Evolutionary conservation across 2,329 filamentous ascomycete genomes (phyloP).

Genomic region (Mycogone perniciosa): DNA sequence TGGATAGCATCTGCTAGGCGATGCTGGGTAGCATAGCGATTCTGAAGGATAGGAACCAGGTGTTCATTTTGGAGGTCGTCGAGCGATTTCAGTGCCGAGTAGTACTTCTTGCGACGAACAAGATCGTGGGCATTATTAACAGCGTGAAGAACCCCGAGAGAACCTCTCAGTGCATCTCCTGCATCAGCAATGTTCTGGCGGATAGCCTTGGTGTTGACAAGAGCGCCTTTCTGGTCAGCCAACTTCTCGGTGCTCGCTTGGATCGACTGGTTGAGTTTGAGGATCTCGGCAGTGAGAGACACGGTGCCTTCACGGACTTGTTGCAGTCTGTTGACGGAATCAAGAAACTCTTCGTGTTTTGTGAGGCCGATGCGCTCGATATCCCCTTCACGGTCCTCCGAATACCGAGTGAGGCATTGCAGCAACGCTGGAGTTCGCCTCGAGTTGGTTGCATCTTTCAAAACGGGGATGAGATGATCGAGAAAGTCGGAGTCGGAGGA

Average conservation of each 20-base stretch:
- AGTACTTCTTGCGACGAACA: constrained; percentile 88
- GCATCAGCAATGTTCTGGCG: constrained; percentile 95
- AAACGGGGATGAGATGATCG: constrained; percentile 87
- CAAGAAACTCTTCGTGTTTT: constrained; percentile 94
- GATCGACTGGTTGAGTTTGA: constrained; percentile 89
- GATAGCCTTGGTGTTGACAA: constrained; percentile 87
- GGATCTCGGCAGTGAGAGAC: constrained; percentile 78
- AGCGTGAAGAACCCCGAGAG: constrained; percentile 82
- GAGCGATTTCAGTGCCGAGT: constrained; percentile 84
- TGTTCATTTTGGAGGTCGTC: constrained; percentile 97
- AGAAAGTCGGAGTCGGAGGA: constrained; percentile 90
- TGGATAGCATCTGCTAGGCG: constrained; percentile 94
- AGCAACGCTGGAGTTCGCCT: constrained; percentile 68
- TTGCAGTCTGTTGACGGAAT: constrained; percentile 90
- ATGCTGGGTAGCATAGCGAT: constrained; percentile 87
- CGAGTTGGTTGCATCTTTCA: constrained; percentile 79
- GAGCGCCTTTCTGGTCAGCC: constrained; percentile 85
- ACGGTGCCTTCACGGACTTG: constrained; percentile 87
- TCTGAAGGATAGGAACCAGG: constrained; percentile 63
- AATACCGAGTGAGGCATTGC: constrained; percentile 65
- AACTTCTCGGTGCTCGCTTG: constrained; percentile 91
- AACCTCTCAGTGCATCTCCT: constrained; percentile 80
- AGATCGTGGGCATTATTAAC: constrained; percentile 94
- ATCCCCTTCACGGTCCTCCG: constrained; percentile 78
- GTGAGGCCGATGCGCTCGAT: constrained; percentile 93